phyloP scores from a whole-genome alignment of 345 rosid species.

The Pelargonium nanum region DNA sequence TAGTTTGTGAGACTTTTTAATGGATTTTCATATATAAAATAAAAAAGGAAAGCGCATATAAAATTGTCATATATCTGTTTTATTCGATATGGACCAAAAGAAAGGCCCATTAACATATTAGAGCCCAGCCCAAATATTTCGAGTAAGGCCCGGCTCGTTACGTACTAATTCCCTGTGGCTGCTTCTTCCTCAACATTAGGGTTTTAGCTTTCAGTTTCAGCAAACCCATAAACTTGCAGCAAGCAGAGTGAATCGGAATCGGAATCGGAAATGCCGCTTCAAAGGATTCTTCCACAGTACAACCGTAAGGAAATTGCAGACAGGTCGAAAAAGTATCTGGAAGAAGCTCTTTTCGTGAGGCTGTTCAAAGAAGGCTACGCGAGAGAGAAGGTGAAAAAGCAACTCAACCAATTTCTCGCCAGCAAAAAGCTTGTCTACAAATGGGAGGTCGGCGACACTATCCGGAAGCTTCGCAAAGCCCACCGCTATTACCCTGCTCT shows the following conservation, averaged over 20 bases:
- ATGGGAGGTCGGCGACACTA: constrained; percentile 90
- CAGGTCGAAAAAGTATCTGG: constrained; percentile 82
- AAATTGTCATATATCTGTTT: too few species aligned
- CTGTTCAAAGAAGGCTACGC: constrained; percentile 74
- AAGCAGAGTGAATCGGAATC: neutral
- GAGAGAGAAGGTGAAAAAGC: constrained; percentile 53
- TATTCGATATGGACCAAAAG: too few species aligned
- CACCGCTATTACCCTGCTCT: constrained; percentile 68
- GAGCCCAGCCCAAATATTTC: too few species aligned
- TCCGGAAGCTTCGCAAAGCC: constrained; percentile 73
- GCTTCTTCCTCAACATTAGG: neutral
- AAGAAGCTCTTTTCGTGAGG: constrained; percentile 54
- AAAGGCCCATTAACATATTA: too few species aligned
- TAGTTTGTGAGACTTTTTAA: too few species aligned
- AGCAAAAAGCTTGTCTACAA: constrained; percentile 78
- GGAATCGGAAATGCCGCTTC: constrained; percentile 45
- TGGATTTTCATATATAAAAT: too few species aligned
- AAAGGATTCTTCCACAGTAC: constrained; percentile 30
- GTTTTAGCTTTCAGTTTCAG: neutral
- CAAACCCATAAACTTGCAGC: neutral
- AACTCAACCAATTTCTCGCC: constrained; percentile 67
- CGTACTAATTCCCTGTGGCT: neutral
- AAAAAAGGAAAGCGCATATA: too few species aligned
- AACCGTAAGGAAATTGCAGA: constrained; percentile 49
- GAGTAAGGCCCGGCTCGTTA: neutral